Base-by-base conservation (phyloP, 345 rosid species). In the Schrenkiella parvula region DNA sequence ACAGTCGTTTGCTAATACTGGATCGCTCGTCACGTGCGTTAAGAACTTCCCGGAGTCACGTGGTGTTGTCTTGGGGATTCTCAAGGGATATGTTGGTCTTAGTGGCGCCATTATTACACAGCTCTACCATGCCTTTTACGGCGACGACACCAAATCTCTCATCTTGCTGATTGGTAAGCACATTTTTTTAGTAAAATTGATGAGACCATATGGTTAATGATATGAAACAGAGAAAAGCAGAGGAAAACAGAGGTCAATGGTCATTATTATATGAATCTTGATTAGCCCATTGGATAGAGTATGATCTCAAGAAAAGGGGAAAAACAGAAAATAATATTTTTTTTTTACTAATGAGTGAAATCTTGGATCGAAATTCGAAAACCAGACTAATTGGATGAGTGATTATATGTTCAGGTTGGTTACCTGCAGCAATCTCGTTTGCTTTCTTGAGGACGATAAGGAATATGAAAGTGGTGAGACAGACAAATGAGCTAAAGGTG, bases 1-100 rank as follows among this genome's bases (percentile, higher is more conserved):
- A 0, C 89, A 81, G 65, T 74, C 89, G 1, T 85, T 83, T 18
- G 81, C 87, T 59, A 83, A 83, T 8, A 85, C 87, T 0, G 87
- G 89, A 6, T 75, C 83, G 10, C 64, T 81, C 0, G 87, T 83
- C 64, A 83, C 89, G 46, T 80, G 79, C 61, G 89, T 85, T 19
- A 81, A 83, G 68, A 85, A 83, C 70, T 85, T 85, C 83, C 89
- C 89, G 11, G 85, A 83, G 41, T 79, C 82, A 58, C 67, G 87
- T 65, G 87, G 85, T 11, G 79, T 79, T 54, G 78, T 83, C 51
- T 55, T 85, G 51, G 89, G 89, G 68, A 69, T 85, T 28, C 75
- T 83, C 66, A 85, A 85, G 42, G 87, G 85, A 2, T 80, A 79
- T 37, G 83, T 85, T 53, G 87, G 89, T 48, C 70, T 83, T 12